Percentiles rank a stretch among this genome's conserved stretches.
Evolutionary conservation across 2,329 filamentous ascomycete species (phyloP).

Genomic region (Xylariaceae sp.): DNA sequence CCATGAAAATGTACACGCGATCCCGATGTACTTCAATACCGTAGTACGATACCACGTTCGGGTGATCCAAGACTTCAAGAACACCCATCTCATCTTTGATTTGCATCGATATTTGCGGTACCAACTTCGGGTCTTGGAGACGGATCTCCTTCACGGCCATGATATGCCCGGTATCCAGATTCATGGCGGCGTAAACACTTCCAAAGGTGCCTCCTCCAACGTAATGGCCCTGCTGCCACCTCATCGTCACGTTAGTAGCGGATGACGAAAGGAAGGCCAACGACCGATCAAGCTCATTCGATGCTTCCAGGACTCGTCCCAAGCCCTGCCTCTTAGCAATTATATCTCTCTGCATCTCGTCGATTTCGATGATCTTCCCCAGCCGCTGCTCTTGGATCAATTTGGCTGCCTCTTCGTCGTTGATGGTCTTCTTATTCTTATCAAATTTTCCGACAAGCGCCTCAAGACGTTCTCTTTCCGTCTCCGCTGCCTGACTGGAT

Average conservation of each 20-base stretch:
- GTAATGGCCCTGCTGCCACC: slow-evolving; percentile 98
- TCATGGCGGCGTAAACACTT: slow-evolving; percentile 95
- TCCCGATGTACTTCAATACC: slow-evolving; percentile 97
- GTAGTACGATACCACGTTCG: slow-evolving; percentile 95
- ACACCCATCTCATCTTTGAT: slow-evolving; percentile 98
- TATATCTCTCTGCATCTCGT: slow-evolving; percentile 70
- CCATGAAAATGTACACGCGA: slow-evolving; percentile 99
- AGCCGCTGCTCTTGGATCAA: slow-evolving; percentile 72
- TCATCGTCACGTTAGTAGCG: slow-evolving; percentile 88
- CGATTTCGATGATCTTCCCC: slow-evolving; percentile 66
- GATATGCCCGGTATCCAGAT: slow-evolving; percentile 87
- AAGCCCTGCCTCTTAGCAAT: slow-evolving; percentile 82
- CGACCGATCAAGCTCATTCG: slow-evolving; percentile 91
- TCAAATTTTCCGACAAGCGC: slow-evolving; percentile 73
- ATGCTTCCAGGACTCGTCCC: slow-evolving; percentile 86
- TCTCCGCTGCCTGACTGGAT: slow-evolving; percentile 87
- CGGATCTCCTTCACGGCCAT: slow-evolving; percentile 99
- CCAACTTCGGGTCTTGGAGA: slow-evolving; percentile 91
- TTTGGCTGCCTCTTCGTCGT: slow-evolving; percentile 79
- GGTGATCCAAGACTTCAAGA: slow-evolving; percentile 89
- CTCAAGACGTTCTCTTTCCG: slow-evolving; percentile 84
- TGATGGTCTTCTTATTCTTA: slow-evolving; percentile 58
- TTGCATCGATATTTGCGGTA: slow-evolving; percentile 87
- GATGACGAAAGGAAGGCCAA: slow-evolving; percentile 90
- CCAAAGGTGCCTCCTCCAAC: slow-evolving; percentile 96